A percentile compares a stretch with the other conserved stretches of the same genome.
Conservation (phyloP, 768 basidiomycete species). For the Macrolepiota albuminosa region DNA sequence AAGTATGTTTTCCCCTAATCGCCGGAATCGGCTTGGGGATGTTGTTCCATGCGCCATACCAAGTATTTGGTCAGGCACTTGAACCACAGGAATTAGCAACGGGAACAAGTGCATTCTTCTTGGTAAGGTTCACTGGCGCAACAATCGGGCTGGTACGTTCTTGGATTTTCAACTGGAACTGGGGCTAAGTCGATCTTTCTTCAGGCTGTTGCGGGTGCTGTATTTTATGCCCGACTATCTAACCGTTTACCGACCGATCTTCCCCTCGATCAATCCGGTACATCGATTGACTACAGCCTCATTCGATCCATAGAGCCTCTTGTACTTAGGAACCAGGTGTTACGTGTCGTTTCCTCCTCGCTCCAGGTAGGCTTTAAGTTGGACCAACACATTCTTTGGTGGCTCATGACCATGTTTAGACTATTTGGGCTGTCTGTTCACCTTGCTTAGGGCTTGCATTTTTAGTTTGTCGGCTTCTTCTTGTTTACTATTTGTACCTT, state of each 20-base stretch:
- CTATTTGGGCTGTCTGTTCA: constrained; percentile 69
- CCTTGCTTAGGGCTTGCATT: constrained; percentile 65
- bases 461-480: constrained; percentile 36
- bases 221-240: constrained; percentile 56
- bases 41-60: constrained; percentile 83
- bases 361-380: constrained; percentile 48
- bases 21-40: constrained; percentile 78
- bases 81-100: constrained; percentile 65
- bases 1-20: constrained; percentile 60
- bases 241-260: constrained; percentile 45
- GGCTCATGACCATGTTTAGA: constrained; percentile 31
- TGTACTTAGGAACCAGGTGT: constrained; percentile 38
- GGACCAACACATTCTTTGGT: background rate
- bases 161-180: background rate
- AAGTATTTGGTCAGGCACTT: constrained; percentile 67
- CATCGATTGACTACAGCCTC: constrained; percentile 52
- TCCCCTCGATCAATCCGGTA: constrained; percentile 32
- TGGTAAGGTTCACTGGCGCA: constrained; percentile 83
- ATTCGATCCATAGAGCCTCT: constrained; percentile 43
- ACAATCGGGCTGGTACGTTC: constrained; percentile 70
- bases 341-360: constrained; percentile 53
- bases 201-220: constrained; percentile 72
- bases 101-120: constrained; percentile 83
- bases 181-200: constrained; percentile 15
- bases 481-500: background rate